Percentiles rank a stretch among this genome's conserved stretches.
These are phyloP conservation scores for Fonsecaea monophora DNA, from an alignment of 2,329 filamentous ascomycete genomes.

Conservation along the genomic window DNA sequence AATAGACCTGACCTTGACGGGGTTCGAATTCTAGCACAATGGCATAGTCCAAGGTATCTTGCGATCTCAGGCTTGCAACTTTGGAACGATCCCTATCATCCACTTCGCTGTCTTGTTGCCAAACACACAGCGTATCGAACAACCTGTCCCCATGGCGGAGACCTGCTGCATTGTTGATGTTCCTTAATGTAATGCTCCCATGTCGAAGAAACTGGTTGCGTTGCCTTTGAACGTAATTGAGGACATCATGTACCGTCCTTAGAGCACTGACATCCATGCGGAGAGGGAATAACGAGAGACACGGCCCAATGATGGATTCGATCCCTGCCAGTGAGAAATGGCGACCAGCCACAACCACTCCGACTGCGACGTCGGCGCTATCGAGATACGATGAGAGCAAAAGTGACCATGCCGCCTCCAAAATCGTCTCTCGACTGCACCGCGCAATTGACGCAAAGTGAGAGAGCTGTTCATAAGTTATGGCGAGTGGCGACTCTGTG, in stretches of 20 bases:
- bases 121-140: slow-evolving; percentile 82
- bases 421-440: slow-evolving; percentile 72
- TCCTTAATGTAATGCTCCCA: slow-evolving; percentile 67
- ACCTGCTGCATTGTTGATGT: slow-evolving; percentile 70
- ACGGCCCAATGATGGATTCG: slow-evolving; percentile 79
- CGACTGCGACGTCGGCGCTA: slow-evolving; percentile 71
- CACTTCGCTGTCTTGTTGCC: slow-evolving; percentile 73
- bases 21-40: slow-evolving; percentile 80
- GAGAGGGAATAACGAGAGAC: slow-evolving; percentile 76
- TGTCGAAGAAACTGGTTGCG: slow-evolving; percentile 72
- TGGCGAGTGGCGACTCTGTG: slow-evolving; percentile 38
- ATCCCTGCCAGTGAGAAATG: slow-evolving; percentile 73
- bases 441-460: slow-evolving; percentile 50
- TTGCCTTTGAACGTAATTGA: slow-evolving; percentile 67
- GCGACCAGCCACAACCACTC: slow-evolving; percentile 81
- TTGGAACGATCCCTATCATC: slow-evolving; percentile 45
- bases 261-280: slow-evolving; percentile 65
- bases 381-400: slow-evolving; percentile 71
- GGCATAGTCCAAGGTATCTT: slow-evolving; percentile 77
- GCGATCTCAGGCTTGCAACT: slow-evolving; percentile 64
- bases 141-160: slow-evolving; percentile 63
- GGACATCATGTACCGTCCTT: slow-evolving; percentile 63
- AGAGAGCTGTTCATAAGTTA: slow-evolving; percentile 48
- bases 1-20: slow-evolving; percentile 50
- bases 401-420: slow-evolving; percentile 74